A percentile compares a stretch with the other conserved stretches of the same genome.
Conservation (phyloP, 352 stramenopile genomes). For the Globisporangium carolinianum region DNA sequence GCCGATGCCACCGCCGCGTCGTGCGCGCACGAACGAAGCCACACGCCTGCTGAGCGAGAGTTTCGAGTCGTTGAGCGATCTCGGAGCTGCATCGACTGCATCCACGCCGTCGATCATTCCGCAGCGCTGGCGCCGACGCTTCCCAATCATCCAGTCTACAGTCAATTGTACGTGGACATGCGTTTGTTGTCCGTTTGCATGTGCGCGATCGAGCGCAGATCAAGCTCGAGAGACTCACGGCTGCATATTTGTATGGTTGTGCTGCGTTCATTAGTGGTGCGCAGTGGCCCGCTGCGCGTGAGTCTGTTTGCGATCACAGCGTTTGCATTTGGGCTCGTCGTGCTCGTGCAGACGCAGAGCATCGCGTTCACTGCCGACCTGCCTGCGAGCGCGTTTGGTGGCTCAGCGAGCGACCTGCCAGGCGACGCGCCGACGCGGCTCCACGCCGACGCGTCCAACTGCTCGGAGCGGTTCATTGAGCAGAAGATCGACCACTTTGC, state of each 20-base stretch:
- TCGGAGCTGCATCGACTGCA: constrained; percentile 2
- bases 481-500: constrained; percentile 90
- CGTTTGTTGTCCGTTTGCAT: not conserved
- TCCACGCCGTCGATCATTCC: constrained; percentile 13
- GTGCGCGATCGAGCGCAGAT: too few relatives aligned
- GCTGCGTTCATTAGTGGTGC: constrained; percentile 1
- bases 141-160: constrained; percentile 12
- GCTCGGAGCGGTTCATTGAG: constrained; percentile 79
- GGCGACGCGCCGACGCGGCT: constrained; percentile 12
- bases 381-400: constrained; percentile 25
- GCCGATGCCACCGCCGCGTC: not conserved
- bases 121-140: constrained; percentile 15
- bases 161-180: constrained; percentile 8
- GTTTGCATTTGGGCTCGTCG: constrained; percentile 50
- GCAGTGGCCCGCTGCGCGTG: constrained; percentile 29
- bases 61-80: constrained; percentile 1
- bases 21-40: constrained; percentile 2
- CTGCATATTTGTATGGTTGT: not conserved
- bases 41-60: constrained; percentile 6
- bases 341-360: constrained; percentile 67
- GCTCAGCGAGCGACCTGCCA: constrained; percentile 9
- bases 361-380: constrained; percentile 38
- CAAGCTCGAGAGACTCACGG: not conserved
- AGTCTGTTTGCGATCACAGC: constrained; percentile 35
- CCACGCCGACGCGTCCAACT: constrained; percentile 55